phyloP scores from a whole-genome alignment of 345 rosid species.

The Salix suchowensis region DNA sequence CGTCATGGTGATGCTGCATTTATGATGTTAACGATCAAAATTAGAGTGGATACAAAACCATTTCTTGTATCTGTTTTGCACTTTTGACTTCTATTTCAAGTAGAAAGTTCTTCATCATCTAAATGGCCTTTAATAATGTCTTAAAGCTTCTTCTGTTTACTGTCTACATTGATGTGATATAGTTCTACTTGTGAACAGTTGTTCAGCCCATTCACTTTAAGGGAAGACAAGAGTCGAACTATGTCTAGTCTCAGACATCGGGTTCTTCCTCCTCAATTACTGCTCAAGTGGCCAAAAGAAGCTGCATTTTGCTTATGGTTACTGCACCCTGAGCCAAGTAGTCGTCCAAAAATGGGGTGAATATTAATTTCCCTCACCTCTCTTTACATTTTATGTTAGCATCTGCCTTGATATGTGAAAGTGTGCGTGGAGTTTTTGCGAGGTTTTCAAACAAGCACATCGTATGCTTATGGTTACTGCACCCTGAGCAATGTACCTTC shows the following conservation, averaged over 20 bases:
- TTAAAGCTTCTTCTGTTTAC: constrained; percentile 12
- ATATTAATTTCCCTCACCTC: background rate
- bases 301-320: constrained; percentile 94
- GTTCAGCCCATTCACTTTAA: constrained; percentile 58
- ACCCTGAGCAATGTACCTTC: constrained; percentile 58
- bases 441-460: background rate
- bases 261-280: constrained; percentile 86
- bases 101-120: background rate
- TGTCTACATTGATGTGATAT: constrained; percentile 26
- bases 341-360: constrained; percentile 80
- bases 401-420: background rate
- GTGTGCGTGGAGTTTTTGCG: background rate
- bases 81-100: background rate
- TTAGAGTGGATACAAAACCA: background rate
- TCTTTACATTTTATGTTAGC: background rate
- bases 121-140: background rate
- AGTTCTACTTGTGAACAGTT: constrained; percentile 40
- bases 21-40: background rate
- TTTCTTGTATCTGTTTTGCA: background rate
- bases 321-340: constrained; percentile 80
- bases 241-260: constrained; percentile 96
- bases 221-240: constrained; percentile 72
- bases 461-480: constrained; percentile 80
- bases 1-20: constrained; percentile 7
- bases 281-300: constrained; percentile 83